Conservation (phyloP, 1,284 basidiomycete species). For the Bjerkandera adusta region DNA sequence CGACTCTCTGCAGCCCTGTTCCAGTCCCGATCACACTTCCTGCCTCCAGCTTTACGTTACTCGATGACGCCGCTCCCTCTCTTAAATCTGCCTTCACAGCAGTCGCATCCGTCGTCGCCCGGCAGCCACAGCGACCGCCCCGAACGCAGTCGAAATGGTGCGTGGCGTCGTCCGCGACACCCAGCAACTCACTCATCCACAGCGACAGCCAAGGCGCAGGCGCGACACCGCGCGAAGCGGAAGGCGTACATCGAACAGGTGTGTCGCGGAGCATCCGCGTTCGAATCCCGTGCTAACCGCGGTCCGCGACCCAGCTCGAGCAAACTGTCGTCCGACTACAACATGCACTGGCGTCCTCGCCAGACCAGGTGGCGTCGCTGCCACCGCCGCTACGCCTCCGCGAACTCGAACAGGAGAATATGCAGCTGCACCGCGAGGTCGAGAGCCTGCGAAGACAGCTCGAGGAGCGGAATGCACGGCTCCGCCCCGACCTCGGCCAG, state of each 20-base stretch:
- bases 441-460: constrained; percentile 66
- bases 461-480: constrained; percentile 27
- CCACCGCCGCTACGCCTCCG: constrained; percentile 69
- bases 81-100: constrained; percentile 15
- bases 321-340: constrained; percentile 80
- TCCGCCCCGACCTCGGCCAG: constrained; percentile 28
- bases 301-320: constrained; percentile 52
- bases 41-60: constrained; percentile 33
- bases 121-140: constrained; percentile 39
- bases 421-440: constrained; percentile 63
- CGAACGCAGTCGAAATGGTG: constrained; percentile 50
- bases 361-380: constrained; percentile 66
- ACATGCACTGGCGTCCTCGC: constrained; percentile 62
- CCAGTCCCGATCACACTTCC: constrained; percentile 20
- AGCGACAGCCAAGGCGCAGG: constrained; percentile 64
- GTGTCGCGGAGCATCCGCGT: constrained; percentile 25
- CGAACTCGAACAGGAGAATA: constrained; percentile 75
- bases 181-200: not conserved
- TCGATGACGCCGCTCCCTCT: constrained; percentile 31
- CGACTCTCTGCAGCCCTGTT: too few species aligned
- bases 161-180: not conserved
- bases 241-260: constrained; percentile 93
- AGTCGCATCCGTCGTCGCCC: constrained; percentile 13
- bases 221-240: constrained; percentile 87
- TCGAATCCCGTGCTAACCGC: constrained; percentile 2